Percentiles rank a stretch among this genome's conserved stretches.
phyloP scores from a whole-genome alignment of 768 basidiomycete genomes.

The Hygrocybe coccinea region DNA sequence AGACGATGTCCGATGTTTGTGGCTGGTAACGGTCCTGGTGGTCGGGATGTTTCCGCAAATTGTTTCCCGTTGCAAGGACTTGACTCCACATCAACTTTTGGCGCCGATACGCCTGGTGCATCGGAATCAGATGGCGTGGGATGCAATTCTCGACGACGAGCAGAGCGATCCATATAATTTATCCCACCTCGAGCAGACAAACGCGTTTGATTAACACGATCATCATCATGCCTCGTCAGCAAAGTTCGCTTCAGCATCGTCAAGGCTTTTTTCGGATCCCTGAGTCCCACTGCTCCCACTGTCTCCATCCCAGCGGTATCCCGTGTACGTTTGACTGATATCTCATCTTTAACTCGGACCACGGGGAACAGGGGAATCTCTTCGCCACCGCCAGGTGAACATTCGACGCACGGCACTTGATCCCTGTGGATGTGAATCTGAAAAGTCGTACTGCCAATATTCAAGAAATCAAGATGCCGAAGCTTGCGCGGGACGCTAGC shows the following conservation, averaged over 20 bases:
- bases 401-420: conserved; percentile 56
- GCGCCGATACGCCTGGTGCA: conserved; percentile 44
- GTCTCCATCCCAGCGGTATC: conserved; percentile 24
- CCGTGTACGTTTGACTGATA: conserved; percentile 26
- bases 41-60: conserved; percentile 30
- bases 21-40: conserved; percentile 46
- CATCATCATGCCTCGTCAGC: conserved; percentile 45
- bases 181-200: background rate
- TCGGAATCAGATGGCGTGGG: conserved; percentile 49
- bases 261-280: conserved; percentile 62
- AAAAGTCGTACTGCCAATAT: conserved; percentile 68
- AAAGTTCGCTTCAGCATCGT: conserved; percentile 60
- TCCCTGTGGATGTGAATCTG: conserved; percentile 63
- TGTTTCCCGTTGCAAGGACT: conserved; percentile 17
- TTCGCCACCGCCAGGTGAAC: conserved; percentile 45
- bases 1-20: conserved; percentile 66
- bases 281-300: conserved; percentile 23
- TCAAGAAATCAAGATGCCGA: conserved; percentile 59
- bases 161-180: conserved; percentile 64
- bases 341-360: conserved; percentile 16
- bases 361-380: conserved; percentile 58
- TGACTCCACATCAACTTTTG: conserved; percentile 12
- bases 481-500: conserved; percentile 66
- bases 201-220: conserved; percentile 15
- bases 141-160: conserved; percentile 58